Percentiles rank a stretch among this genome's conserved stretches.
Conservation (phyloP, 768 basidiomycete species). For the Mrakia frigida region DNA sequence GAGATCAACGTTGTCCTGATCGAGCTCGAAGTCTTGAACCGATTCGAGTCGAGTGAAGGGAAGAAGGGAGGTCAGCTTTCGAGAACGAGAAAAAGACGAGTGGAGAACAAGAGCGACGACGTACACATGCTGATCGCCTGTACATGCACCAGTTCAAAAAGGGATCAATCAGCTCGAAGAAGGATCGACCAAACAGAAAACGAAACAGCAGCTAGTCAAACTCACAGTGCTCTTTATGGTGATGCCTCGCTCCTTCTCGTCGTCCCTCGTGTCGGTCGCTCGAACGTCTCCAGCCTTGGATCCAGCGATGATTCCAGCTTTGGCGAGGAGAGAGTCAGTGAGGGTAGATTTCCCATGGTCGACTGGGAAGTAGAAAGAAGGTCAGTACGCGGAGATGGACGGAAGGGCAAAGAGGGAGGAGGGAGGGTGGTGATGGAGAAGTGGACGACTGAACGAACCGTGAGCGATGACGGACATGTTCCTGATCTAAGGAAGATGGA, state of each 20-base stretch:
- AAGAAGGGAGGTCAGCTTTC: not conserved
- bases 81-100: not conserved
- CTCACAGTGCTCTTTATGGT: slow-evolving; percentile 88
- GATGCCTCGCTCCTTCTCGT: slow-evolving; percentile 99
- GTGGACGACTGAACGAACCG: slow-evolving; percentile 35
- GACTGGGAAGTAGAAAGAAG: slow-evolving; percentile 52
- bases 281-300: slow-evolving; percentile 94
- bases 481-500: slow-evolving; percentile 37
- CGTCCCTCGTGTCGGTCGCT: slow-evolving; percentile 51
- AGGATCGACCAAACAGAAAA: too few relatives aligned
- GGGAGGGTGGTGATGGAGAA: not conserved
- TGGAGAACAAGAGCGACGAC: not conserved
- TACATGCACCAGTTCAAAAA: too few relatives aligned
- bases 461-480: slow-evolving; percentile 52
- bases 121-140: too few relatives aligned
- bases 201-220: not conserved
- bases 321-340: slow-evolving; percentile 96
- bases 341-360: slow-evolving; percentile 99
- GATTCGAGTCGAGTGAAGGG: slow-evolving; percentile 57
- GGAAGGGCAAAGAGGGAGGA: not conserved
- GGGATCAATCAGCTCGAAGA: too few relatives aligned
- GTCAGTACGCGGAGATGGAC: not conserved
- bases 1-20: slow-evolving; percentile 72
- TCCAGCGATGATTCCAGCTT: slow-evolving; percentile 96
- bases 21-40: slow-evolving; percentile 97